Percentiles rank a stretch among this genome's conserved stretches.
Conservation (phyloP, 1,284 basidiomycete genomes). For the Melampsora americana region DNA sequence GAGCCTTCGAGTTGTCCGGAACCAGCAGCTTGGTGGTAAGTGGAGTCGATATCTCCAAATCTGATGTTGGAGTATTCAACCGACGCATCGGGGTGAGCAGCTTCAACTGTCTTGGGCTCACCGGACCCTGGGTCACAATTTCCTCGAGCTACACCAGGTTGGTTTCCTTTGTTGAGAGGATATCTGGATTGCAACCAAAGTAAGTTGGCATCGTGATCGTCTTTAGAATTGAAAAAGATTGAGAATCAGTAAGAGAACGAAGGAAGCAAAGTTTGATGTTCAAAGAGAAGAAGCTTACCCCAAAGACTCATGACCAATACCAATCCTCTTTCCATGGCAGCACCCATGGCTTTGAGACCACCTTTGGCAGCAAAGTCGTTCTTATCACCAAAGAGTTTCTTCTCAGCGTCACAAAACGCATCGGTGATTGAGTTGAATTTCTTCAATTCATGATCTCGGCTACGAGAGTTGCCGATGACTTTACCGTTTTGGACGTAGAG, state of each 20-base stretch:
- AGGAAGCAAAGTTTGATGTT: too few species aligned
- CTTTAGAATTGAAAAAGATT: constrained; percentile 54
- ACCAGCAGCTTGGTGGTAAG: not conserved
- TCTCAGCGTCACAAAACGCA: constrained; percentile 2
- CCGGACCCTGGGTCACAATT: constrained; percentile 61
- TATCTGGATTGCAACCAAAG: constrained; percentile 64
- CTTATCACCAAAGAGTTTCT: constrained; percentile 1
- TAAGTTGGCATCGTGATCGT: constrained; percentile 62
- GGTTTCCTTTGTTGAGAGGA: constrained; percentile 55
- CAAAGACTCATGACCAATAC: constrained; percentile 26
- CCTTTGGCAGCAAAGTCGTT: constrained; percentile 1
- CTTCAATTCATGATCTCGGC: not conserved
- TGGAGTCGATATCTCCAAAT: constrained; percentile 20
- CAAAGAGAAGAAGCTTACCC: not conserved
- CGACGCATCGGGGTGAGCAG: constrained; percentile 46
- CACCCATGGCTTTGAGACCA: constrained; percentile 15
- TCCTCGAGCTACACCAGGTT: constrained; percentile 59
- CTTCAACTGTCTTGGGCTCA: constrained; percentile 59
- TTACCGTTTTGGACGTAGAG: constrained; percentile 15
- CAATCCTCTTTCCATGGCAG: constrained; percentile 26
- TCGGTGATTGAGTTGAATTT: constrained; percentile 10
- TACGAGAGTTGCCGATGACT: constrained; percentile 4
- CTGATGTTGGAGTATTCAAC: constrained; percentile 59
- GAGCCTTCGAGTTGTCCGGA: too few species aligned
- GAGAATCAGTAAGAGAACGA: too few species aligned